Conservation (phyloP, 768 basidiomycete genomes). For the Hemileccinum impolitum region DNA sequence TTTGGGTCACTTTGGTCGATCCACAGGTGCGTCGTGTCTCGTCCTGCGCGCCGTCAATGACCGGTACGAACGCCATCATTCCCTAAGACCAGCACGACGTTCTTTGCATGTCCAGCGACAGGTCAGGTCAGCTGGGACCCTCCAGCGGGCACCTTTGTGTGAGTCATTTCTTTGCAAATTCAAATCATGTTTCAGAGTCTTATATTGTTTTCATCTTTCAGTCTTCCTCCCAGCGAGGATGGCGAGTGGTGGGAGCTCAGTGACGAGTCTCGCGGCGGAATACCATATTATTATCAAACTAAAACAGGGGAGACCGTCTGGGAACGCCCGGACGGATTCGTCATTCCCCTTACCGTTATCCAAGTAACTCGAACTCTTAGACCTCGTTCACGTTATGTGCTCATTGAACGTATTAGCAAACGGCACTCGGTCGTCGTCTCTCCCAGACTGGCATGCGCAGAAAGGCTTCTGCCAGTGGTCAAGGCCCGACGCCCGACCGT, state of each 20-base stretch:
- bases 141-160: constrained; percentile 87
- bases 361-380: constrained; percentile 50
- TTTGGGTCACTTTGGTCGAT: constrained; percentile 93
- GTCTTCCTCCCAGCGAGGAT: constrained; percentile 75
- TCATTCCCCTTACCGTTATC: constrained; percentile 86
- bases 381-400: constrained; percentile 1
- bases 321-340: constrained; percentile 86
- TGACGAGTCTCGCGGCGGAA: constrained; percentile 78
- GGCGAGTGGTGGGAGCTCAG: constrained; percentile 97
- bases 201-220: constrained; percentile 25
- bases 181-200: constrained; percentile 15
- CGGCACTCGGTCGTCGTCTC: constrained; percentile 65
- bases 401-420: constrained; percentile 47
- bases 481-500: constrained; percentile 25
- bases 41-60: constrained; percentile 7
- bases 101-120: constrained; percentile 91
- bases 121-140: constrained; percentile 94
- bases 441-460: constrained; percentile 48
- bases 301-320: constrained; percentile 89
- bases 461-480: constrained; percentile 8
- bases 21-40: constrained; percentile 61
- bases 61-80: constrained; percentile 5
- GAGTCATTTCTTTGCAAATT: constrained; percentile 30
- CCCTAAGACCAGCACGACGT: constrained; percentile 56
- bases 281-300: constrained; percentile 94